Percentiles rank a stretch among this genome's conserved stretches.
These are phyloP conservation scores for Kluyveromyces sp. DNA, from an alignment of 1,139 yeast genomes.

Conservation along the genomic window DNA sequence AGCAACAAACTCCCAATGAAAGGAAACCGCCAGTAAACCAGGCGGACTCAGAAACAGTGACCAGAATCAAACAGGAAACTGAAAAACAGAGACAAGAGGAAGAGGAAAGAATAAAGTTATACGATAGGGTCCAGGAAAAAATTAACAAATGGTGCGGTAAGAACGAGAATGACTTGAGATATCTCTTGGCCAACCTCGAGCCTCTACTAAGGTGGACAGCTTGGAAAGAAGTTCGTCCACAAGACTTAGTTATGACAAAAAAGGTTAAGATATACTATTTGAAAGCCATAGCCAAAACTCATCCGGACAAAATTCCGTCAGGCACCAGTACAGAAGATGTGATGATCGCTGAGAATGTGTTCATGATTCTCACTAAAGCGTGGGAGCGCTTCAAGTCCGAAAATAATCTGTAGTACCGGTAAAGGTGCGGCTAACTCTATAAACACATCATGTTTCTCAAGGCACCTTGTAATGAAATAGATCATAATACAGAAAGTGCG, in stretches of 20 bases:
- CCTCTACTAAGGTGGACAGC: slow-evolving; percentile 54
- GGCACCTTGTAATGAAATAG: too few species aligned
- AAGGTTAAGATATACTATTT: slow-evolving; percentile 81
- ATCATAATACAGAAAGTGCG: neutral
- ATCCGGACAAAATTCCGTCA: slow-evolving; percentile 75
- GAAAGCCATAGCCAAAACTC: slow-evolving; percentile 91
- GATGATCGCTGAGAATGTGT: slow-evolving; percentile 82
- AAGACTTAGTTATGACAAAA: slow-evolving; percentile 83
- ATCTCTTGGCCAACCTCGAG: slow-evolving; percentile 61
- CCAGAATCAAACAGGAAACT: slow-evolving; percentile 26
- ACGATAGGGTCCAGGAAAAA: slow-evolving; percentile 51
- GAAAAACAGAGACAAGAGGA: slow-evolving; percentile 47
- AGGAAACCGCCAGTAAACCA: slow-evolving; percentile 14
- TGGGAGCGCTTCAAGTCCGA: slow-evolving; percentile 80
- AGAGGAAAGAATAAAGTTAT: slow-evolving; percentile 47
- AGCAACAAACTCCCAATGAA: slow-evolving; percentile 7
- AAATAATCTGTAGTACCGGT: slow-evolving; percentile 40
- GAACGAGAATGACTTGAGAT: slow-evolving; percentile 73
- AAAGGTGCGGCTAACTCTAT: too few species aligned
- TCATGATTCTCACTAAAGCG: slow-evolving; percentile 73
- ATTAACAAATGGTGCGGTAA: slow-evolving; percentile 64
- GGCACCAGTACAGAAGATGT: slow-evolving; percentile 58
- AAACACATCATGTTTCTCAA: too few species aligned
- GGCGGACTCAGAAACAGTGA: slow-evolving; percentile 1
- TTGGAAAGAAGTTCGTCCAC: slow-evolving; percentile 58